A percentile compares a stretch with the other conserved stretches of the same genome.
Conservation (phyloP, 2,329 filamentous ascomycete genomes). For the Alternaria sp. region DNA sequence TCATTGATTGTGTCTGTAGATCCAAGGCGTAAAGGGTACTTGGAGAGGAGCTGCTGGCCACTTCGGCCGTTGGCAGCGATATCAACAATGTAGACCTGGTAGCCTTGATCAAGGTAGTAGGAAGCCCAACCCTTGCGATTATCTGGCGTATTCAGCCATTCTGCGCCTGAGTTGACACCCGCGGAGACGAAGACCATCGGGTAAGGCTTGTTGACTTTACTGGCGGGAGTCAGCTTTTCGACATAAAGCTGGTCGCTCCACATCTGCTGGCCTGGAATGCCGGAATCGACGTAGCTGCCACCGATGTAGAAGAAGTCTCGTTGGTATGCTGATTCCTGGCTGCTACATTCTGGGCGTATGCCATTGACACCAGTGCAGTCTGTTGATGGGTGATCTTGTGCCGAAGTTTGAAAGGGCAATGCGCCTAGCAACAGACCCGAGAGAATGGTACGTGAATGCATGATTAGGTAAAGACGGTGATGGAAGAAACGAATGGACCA, state of each 20-base stretch:
- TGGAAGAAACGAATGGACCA: not conserved
- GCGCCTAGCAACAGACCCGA: not conserved
- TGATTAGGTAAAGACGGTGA: not conserved
- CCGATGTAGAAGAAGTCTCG: conserved; percentile 36
- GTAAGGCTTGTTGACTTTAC: conserved; percentile 16
- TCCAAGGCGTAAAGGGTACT: conserved; percentile 14
- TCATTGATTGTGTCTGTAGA: conserved; percentile 19
- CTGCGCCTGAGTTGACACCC: conserved; percentile 23
- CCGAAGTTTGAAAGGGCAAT: not conserved
- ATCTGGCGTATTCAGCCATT: conserved; percentile 25
- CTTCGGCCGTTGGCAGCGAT: conserved; percentile 17
- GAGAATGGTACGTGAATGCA: not conserved
- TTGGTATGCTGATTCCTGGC: conserved; percentile 26
- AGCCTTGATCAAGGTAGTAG: conserved; percentile 26
- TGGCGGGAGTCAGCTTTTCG: conserved; percentile 26
- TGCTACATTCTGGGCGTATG: conserved; percentile 25
- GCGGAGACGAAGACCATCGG: conserved; percentile 33
- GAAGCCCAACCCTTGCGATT: conserved; percentile 27
- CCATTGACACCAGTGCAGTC: conserved; percentile 20
- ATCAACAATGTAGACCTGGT: conserved; percentile 30
- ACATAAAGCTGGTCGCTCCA: conserved; percentile 27
- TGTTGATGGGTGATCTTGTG: not conserved
- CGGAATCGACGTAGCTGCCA: conserved; percentile 29
- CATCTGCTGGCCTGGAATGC: conserved; percentile 23
- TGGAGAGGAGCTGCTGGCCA: conserved; percentile 6